Percentiles rank a stretch among this genome's conserved stretches.
phyloP scores from a whole-genome alignment of 176 grass and related monocot genomes.

The Melocanna baccifera region DNA sequence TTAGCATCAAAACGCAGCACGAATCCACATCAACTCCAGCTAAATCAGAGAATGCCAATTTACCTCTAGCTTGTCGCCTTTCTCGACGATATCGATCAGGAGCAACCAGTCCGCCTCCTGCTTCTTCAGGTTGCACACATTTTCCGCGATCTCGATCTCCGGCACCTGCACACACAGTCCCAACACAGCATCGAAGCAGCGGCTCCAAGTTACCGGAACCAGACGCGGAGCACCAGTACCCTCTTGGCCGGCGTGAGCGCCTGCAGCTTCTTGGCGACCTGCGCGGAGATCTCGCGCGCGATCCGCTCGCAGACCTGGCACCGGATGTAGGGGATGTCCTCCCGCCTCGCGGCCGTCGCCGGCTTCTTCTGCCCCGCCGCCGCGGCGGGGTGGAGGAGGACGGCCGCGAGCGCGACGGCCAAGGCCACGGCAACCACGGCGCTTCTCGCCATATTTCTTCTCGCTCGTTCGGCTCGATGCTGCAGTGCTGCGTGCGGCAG shows the following conservation, averaged over 20 bases:
- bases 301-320: slow-evolving; percentile 97
- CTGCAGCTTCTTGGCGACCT: slow-evolving; percentile 57
- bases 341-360: slow-evolving; percentile 72
- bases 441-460: slow-evolving; percentile 24
- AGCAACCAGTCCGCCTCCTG: slow-evolving; percentile 95
- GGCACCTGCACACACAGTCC: slow-evolving; percentile 72
- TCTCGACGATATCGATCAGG: slow-evolving; percentile 88
- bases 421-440: background rate
- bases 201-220: background rate
- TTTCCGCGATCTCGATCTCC: slow-evolving; percentile 93
- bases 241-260: slow-evolving; percentile 62
- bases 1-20: background rate
- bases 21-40: background rate
- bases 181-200: background rate
- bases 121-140: slow-evolving; percentile 98
- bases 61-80: slow-evolving; percentile 84
- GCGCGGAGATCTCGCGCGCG: slow-evolving; percentile 78
- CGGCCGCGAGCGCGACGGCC: slow-evolving; percentile 28
- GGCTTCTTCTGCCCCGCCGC: slow-evolving; percentile 52
- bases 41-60: background rate
- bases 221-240: slow-evolving; percentile 1
- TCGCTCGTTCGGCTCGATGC: background rate
- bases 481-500: background rate
- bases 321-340: slow-evolving; percentile 84
- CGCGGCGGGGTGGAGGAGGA: slow-evolving; percentile 3